phyloP scores from a whole-genome alignment of 2,329 filamentous ascomycete genomes.

The Diaporthe vexans region DNA sequence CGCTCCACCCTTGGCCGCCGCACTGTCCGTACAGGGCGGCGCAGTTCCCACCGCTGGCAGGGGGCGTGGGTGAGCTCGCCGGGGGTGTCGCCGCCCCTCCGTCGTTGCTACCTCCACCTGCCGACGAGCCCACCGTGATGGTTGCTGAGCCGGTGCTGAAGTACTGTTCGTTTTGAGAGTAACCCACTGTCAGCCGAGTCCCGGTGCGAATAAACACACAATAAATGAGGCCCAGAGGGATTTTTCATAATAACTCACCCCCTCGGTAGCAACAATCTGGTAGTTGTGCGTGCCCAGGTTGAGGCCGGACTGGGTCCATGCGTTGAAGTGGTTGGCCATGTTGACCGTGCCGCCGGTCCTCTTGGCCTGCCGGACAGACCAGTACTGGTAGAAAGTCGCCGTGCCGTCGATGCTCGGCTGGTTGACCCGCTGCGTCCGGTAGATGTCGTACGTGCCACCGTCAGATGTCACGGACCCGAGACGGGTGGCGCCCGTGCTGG shows the following conservation, averaged over 20 bases:
- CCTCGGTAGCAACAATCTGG: slow-evolving; percentile 67
- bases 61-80: slow-evolving; percentile 7
- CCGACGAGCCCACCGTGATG: slow-evolving; percentile 39
- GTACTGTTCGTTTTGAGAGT: slow-evolving; percentile 43
- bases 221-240: background rate
- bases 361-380: slow-evolving; percentile 63
- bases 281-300: slow-evolving; percentile 64
- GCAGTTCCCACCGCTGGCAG: slow-evolving; percentile 44
- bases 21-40: slow-evolving; percentile 51
- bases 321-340: slow-evolving; percentile 65
- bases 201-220: background rate
- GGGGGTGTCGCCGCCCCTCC: slow-evolving; percentile 30
- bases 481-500: slow-evolving; percentile 51
- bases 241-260: slow-evolving; percentile 41
- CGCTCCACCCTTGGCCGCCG: slow-evolving; percentile 51
- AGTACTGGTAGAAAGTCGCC: slow-evolving; percentile 64
- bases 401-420: slow-evolving; percentile 63
- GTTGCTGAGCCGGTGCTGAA: slow-evolving; percentile 33
- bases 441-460: slow-evolving; percentile 55
- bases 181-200: slow-evolving; percentile 11
- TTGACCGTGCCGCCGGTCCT: slow-evolving; percentile 65
- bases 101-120: slow-evolving; percentile 35
- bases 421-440: slow-evolving; percentile 53
- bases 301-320: slow-evolving; percentile 63
- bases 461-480: slow-evolving; percentile 52